These are phyloP conservation scores for Eremothecium cymbalariae DNA, from an alignment of 1,139 yeast genomes.

Conservation along the genomic window DNA sequence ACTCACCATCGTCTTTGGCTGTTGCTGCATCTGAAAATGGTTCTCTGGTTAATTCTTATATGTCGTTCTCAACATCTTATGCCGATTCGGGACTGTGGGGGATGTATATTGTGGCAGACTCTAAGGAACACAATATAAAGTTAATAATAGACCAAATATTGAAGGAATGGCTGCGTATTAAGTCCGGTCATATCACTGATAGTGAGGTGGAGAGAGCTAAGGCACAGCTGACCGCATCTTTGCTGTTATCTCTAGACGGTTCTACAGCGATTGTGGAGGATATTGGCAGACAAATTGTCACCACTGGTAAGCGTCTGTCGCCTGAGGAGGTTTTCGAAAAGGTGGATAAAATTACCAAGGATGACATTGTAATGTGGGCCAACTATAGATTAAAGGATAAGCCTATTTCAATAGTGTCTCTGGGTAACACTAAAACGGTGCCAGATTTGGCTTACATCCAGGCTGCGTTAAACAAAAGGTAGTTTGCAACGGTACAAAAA, in stretches of 20 bases:
- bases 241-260: constrained; percentile 83
- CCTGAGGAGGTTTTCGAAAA: constrained; percentile 88
- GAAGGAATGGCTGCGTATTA: constrained; percentile 83
- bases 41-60: constrained; percentile 78
- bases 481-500: background rate
- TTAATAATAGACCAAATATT: constrained; percentile 63
- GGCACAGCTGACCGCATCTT: constrained; percentile 87
- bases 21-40: constrained; percentile 53
- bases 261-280: constrained; percentile 96
- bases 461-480: constrained; percentile 13
- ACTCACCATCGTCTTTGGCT: constrained; percentile 71
- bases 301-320: constrained; percentile 82
- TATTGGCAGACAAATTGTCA: constrained; percentile 92
- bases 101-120: constrained; percentile 79
- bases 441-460: constrained; percentile 31
- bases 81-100: constrained; percentile 99
- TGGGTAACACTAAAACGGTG: constrained; percentile 60
- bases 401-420: constrained; percentile 83
- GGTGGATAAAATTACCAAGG: constrained; percentile 68
- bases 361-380: constrained; percentile 85
- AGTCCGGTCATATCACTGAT: constrained; percentile 63
- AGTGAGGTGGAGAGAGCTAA: constrained; percentile 92
- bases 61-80: constrained; percentile 95
- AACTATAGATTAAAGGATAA: constrained; percentile 67
- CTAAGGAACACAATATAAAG: constrained; percentile 56